Evolutionary conservation across 1,284 basidiomycete genomes (phyloP), one percentile per base, ranked within the genome.

Genomic region (Trametes hirsuta): DNA sequence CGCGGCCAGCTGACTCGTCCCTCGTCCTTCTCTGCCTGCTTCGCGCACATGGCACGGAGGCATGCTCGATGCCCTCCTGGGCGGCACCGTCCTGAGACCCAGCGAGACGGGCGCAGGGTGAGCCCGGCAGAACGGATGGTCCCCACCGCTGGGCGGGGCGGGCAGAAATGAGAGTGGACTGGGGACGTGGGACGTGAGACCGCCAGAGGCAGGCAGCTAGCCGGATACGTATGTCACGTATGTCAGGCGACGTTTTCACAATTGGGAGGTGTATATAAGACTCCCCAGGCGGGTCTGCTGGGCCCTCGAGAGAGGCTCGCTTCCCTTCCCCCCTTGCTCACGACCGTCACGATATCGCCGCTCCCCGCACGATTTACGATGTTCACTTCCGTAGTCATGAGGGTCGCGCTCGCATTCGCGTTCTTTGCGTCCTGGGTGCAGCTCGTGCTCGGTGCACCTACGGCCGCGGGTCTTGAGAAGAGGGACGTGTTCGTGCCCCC

Each of bases 401-500:
- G 52, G 39, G 15, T 58, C 55, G 49, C 50, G 21, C 44, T 56
- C 44, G 54, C 51, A n/a, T 15, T 62, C 40, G 55, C 58, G 24
- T 40, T 60, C 49, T 37, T 62, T 42, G 61, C 61, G 14, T 53
- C 44, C 12, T 53, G n/a, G 58, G 44, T 41, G 18, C 61, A 62
- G 53, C 49, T 55, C 50, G 64, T 37, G 37, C 30, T 60, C 30
- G 55, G 58, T 14, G 61, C 58, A 9, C 58, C 64, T 10, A 18
- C 37, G 11, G 49, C 14, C 36, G 47, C 52, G 47, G 34, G 49
- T 44, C 45, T 47, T 22, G 44, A 51, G 37, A 53, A 50, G 41
- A 46, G 50, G 37, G 58, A 59, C 53, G 68, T 72, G 21, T 72
- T 64, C 60, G 62, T 55, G 15, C 72, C 71, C 2, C 62, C 55